phyloP scores from a whole-genome alignment of 2,329 filamentous ascomycete species.

The Arthrobotrys entomopaga region DNA sequence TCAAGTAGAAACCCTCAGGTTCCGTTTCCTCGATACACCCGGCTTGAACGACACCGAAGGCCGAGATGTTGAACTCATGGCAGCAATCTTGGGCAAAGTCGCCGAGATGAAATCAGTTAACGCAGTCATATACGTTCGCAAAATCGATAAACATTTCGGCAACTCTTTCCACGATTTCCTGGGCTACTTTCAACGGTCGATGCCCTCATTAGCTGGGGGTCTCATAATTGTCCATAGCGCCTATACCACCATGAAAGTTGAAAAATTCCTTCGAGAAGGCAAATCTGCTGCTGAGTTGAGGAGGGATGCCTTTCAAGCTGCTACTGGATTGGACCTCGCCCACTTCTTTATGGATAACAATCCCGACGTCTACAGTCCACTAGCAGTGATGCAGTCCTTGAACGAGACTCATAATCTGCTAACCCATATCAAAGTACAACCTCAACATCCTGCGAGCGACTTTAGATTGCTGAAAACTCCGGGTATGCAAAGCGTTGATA shows the following conservation, averaged over 20 bases:
- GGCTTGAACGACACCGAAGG: conserved; percentile 36
- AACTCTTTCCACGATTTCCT: conserved; percentile 31
- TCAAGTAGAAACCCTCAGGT: conserved; percentile 5
- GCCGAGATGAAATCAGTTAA: conserved; percentile 18
- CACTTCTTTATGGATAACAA: conserved; percentile 48
- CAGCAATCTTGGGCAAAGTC: conserved; percentile 32
- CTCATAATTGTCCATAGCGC: conserved; percentile 33
- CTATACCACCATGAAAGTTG: conserved; percentile 17
- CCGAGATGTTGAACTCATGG: conserved; percentile 39
- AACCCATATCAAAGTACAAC: conserved; percentile 33
- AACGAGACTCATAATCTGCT: conserved; percentile 23
- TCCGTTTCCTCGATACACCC: conserved; percentile 29
- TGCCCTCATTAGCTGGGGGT: conserved; percentile 24
- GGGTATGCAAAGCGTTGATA: conserved; percentile 28
- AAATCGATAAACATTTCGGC: conserved; percentile 29
- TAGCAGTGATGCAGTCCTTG: conserved; percentile 26
- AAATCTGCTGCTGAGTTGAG: conserved; percentile 23
- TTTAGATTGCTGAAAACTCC: conserved; percentile 37
- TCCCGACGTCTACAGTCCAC: conserved; percentile 21
- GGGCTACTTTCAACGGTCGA: conserved; percentile 24
- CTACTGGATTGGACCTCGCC: conserved; percentile 23
- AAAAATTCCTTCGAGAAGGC: conserved; percentile 14
- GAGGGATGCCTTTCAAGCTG: conserved; percentile 28
- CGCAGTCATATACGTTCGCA: conserved; percentile 37
- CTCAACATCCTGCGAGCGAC: conserved; percentile 4